Evolutionary conservation across 2,329 filamentous ascomycete species (phyloP).

Genomic region (Pseudogymnoascus sp.): DNA sequence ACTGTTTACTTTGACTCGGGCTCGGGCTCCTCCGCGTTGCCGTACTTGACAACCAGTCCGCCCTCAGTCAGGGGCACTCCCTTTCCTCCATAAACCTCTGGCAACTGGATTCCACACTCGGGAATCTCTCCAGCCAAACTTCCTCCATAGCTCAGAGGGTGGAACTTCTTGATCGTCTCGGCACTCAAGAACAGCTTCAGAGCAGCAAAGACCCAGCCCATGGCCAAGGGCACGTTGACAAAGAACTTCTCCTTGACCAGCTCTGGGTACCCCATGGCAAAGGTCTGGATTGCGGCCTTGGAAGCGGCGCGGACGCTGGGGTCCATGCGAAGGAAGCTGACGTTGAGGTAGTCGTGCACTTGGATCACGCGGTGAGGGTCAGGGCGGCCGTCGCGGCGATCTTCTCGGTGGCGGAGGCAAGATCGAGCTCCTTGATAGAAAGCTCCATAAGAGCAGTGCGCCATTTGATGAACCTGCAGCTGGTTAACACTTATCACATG

Average conservation of each 20-base stretch:
- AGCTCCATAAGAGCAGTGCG: constrained; percentile 87
- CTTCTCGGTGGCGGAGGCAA: constrained; percentile 60
- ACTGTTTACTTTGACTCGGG: constrained; percentile 16
- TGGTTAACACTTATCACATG: background rate
- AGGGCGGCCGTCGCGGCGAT: constrained; percentile 62
- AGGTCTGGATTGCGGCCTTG: constrained; percentile 73
- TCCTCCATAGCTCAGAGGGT: constrained; percentile 67
- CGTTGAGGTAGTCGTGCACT: constrained; percentile 85
- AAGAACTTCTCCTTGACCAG: constrained; percentile 89
- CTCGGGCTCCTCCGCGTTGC: constrained; percentile 15
- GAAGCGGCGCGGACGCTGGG: constrained; percentile 68
- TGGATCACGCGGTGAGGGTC: constrained; percentile 90
- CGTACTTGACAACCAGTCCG: constrained; percentile 28
- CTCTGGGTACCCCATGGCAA: constrained; percentile 81
- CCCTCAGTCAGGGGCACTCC: constrained; percentile 38
- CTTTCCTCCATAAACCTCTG: constrained; percentile 73
- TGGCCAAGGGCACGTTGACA: constrained; percentile 83
- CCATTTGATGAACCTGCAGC: constrained; percentile 75
- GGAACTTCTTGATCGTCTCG: constrained; percentile 72
- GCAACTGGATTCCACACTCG: constrained; percentile 57
- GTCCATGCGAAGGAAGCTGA: constrained; percentile 80
- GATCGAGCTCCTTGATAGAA: constrained; percentile 66
- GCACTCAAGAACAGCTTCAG: constrained; percentile 70
- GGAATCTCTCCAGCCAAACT: constrained; percentile 57
- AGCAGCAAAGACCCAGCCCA: constrained; percentile 77